A percentile compares a stretch with the other conserved stretches of the same genome.
These are phyloP conservation scores for Limnanthes douglasii DNA, from an alignment of 345 rosid genomes.

Conservation along the genomic window DNA sequence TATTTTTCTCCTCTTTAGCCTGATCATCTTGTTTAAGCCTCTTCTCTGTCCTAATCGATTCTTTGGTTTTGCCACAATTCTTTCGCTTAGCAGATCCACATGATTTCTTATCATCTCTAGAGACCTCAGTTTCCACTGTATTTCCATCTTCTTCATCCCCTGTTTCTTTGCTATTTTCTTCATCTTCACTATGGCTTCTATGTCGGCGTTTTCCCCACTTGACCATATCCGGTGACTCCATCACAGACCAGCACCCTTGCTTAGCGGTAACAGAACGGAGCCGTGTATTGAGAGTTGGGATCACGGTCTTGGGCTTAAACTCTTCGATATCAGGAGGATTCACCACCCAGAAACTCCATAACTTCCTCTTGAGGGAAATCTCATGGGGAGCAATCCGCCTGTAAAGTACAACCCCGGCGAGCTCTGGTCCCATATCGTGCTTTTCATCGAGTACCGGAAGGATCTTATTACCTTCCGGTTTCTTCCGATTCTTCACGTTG, in stretches of 20 bases:
- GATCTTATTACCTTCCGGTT: constrained; percentile 21
- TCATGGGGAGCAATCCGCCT: constrained; percentile 41
- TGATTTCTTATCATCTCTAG: too few relatives aligned
- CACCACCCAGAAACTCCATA: constrained; percentile 55
- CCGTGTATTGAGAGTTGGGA: constrained; percentile 9
- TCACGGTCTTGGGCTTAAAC: constrained; percentile 1
- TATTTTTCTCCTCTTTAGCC: constrained; percentile 15
- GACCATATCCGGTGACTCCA: constrained; percentile 31
- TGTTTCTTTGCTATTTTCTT: constrained; percentile 2
- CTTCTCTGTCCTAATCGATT: constrained; percentile 5
- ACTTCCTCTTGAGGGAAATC: constrained; percentile 22
- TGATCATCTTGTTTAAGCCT: constrained; percentile 5
- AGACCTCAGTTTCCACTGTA: constrained; percentile 13
- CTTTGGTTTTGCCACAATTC: too few relatives aligned
- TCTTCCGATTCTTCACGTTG: constrained; percentile 12
- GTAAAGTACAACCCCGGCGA: constrained; percentile 48
- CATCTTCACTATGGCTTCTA: constrained; percentile 13
- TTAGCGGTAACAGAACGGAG: constrained; percentile 13
- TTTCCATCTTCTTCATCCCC: constrained; percentile 5
- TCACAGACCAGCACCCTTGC: constrained; percentile 34
- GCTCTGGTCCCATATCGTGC: constrained; percentile 29
- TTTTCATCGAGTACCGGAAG: constrained; percentile 66
- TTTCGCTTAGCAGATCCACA: too few relatives aligned
- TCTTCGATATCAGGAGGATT: constrained; percentile 8
- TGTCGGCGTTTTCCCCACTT: constrained; percentile 67